Evolutionary conservation across 371 early-diverging fungal species (phyloP), one percentile per base, ranked within the genome.

Genomic region (Rhizomucor pusillus): DNA sequence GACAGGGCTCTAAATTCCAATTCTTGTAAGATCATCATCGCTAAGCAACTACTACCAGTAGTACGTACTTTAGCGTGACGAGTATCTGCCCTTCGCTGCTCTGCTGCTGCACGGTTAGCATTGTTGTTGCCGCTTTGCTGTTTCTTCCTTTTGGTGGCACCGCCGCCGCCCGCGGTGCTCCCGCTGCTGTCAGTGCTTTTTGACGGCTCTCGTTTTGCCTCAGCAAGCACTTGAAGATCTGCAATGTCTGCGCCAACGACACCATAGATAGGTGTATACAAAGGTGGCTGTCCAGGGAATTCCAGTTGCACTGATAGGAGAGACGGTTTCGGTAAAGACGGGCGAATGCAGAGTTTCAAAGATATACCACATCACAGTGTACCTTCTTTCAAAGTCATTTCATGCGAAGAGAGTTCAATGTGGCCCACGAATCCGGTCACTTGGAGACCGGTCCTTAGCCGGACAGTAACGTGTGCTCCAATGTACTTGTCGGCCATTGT

Each of bases 401-500:
- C 67, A 25, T 79, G 81, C 0, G 77, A 73, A 44, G 52, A 47
- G 2, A 75, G 79, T 24, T 81, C 78, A 29, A 85, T 69, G 47
- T 75, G 63, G 12, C 76, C 69, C 29, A 85, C 80, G 34, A 63
- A 63, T 12, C 86, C 86, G 46, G 71, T 71, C 12, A 80, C 56
- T 22, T 70, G 67, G 16, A 77, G 46, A 16, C 80, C 82, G 20
- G 70, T 69, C 20, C 75, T 74, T 46, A 81, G 56, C 39, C 66
- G 52, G 14, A 81, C 66, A 29, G 69, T 62, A 45, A 82, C 78
- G 40, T 64, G 69, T 37, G 77, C 59, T 34, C 86, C 86, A 45
- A 81, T 56, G 54, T 82, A 86, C 37, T 75, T 71, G 52, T 80
- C 77, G 24, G 82, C 73, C 85, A 85, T 85, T 5, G n/a, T n/a